phyloP scores from a whole-genome alignment of 768 basidiomycete species.

The Chalciporus sphaerocephalus region DNA sequence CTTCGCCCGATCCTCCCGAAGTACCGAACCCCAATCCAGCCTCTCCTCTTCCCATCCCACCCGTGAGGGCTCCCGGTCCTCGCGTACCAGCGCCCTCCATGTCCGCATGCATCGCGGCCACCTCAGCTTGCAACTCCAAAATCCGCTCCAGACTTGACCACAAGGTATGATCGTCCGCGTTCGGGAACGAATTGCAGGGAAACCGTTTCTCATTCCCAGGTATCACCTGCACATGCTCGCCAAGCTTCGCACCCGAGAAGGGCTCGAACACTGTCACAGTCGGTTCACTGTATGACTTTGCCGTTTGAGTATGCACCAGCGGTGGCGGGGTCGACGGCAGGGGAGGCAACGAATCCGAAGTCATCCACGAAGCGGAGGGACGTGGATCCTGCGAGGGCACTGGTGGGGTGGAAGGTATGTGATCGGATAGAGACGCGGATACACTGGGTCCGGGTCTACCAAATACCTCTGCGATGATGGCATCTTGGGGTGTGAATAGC shows the following conservation, averaged over 20 bases:
- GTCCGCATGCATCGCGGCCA: slow-evolving; percentile 66
- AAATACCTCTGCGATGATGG: slow-evolving; percentile 46
- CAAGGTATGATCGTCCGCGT: slow-evolving; percentile 43
- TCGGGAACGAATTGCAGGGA: slow-evolving; percentile 6
- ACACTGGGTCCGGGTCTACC: slow-evolving; percentile 10
- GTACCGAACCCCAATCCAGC: slow-evolving; percentile 9
- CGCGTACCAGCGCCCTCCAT: slow-evolving; percentile 57
- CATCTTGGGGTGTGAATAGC: slow-evolving; percentile 59
- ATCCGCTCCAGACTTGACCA: slow-evolving; percentile 69
- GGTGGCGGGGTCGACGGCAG: slow-evolving; percentile 6
- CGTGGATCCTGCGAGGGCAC: slow-evolving; percentile 6
- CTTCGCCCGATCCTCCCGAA: slow-evolving; percentile 10
- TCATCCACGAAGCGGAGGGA: slow-evolving; percentile 10
- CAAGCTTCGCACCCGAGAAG: slow-evolving; percentile 28
- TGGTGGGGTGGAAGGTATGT: not conserved
- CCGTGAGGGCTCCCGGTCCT: slow-evolving; percentile 6
- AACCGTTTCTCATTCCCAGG: slow-evolving; percentile 5
- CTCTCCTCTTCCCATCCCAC: slow-evolving; percentile 1
- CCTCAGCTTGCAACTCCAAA: slow-evolving; percentile 66
- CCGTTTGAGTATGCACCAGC: not conserved
- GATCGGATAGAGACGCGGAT: slow-evolving; percentile 5
- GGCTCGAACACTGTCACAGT: slow-evolving; percentile 30
- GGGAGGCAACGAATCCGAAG: slow-evolving; percentile 14
- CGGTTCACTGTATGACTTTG: slow-evolving; percentile 3
- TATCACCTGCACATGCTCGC: slow-evolving; percentile 13